Evolutionary conservation across 2,329 filamentous ascomycete species (phyloP).

Genomic region (Sclerotinia minor): DNA sequence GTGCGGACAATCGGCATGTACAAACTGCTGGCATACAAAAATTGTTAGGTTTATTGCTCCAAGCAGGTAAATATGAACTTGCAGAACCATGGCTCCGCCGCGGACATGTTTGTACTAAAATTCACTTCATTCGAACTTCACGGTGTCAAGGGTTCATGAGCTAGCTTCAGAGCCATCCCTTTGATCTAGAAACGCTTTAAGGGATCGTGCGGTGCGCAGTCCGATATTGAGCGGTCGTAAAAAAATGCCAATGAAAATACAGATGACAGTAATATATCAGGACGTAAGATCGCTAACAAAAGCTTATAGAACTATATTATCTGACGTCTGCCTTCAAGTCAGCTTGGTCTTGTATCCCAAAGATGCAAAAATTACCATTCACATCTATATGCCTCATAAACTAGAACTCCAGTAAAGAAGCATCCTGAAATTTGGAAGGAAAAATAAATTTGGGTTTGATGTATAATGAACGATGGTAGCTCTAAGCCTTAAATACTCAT

Average conservation of each 20-base stretch:
- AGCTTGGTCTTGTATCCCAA: background rate
- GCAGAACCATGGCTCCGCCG: no score
- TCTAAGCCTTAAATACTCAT: background rate
- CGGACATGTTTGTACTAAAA: no score
- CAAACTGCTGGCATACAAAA: no score
- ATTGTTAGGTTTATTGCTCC: no score
- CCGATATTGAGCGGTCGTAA: no score
- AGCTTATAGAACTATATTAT: rapidly evolving
- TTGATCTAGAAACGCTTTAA: background rate
- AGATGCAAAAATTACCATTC: background rate
- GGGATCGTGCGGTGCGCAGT: background rate
- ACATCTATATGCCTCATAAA: no score
- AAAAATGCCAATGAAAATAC: no score
- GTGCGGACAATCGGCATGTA: no score
- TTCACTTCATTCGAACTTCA: no score
- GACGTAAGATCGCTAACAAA: background rate
- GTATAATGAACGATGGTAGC: background rate
- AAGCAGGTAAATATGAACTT: no score
- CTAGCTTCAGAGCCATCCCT: background rate
- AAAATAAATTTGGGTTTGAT: rapidly evolving
- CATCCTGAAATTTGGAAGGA: background rate
- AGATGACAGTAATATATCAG: background rate
- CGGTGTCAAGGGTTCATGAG: background rate
- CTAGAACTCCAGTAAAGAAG: background rate
- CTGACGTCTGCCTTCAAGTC: background rate